Base-by-base conservation (phyloP, 1,284 basidiomycete species). In the Butyriboletus appendiculatus region DNA sequence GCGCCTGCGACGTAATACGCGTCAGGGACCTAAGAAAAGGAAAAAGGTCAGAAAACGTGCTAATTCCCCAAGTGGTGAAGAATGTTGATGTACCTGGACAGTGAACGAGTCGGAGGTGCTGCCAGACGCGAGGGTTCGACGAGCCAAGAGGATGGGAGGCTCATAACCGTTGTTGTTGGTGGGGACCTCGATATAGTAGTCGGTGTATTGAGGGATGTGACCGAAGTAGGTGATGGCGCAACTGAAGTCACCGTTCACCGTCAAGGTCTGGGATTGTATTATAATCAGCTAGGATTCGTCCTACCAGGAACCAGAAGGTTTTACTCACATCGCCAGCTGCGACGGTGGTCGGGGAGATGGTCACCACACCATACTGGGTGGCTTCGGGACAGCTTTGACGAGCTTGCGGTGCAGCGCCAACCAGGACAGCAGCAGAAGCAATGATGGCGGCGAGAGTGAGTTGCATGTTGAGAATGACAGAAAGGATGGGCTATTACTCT, bases 101-200 rank as follows among this genome's bases (percentile, higher is more conserved):
- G 61, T 62, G 49, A 68, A 64, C 30, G 48, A 44, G 26, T 68
- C 53, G 0, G 55, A 44, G 22, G 41, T 63, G 8, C 28, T 49
- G 6, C 55, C 57, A 5, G 52, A 4, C 12, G 44, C 2, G 30
- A 62, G 50, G 20, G 55, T 60, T 16, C 53, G 55, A 48, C 70
- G 68, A n/a, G 53, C 49, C 41, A 69, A 47, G 33, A 69, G 66
- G 52, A 73, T 65, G 5, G 63, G 63, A 34, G 71, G 65, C 26
- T 69, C 71, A 32, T 67, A 2, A 15, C 71, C 68, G 26, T 65
- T 69, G 62, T 69, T 69, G 43, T 68, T 65, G 32, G 39, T 48
- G 3, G 68, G 57, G 15, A 71, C 71, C 43, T 67, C 65, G n/a
- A 69, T 65, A 30, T 73, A 72, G 52, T 72, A 69, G 53, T 69